These are phyloP conservation scores for Trichoderma sp. DNA, from an alignment of 2,329 filamentous ascomycete species.

Conservation along the genomic window DNA sequence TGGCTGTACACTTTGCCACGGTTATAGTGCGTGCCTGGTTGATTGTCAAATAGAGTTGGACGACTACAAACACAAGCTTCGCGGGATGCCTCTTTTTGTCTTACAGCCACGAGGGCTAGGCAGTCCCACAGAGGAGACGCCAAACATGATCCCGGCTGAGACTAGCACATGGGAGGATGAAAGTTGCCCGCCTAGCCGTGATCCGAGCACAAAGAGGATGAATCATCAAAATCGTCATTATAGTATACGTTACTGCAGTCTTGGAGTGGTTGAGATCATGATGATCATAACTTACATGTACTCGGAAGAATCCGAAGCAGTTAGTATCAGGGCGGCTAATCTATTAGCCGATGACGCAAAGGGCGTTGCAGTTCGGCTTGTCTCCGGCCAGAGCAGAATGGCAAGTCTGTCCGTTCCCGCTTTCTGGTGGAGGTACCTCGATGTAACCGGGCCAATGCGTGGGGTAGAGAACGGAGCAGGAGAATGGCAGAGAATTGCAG, in stretches of 20 bases:
- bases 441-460: neutral
- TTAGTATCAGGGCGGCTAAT: neutral
- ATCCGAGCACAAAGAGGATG: neutral
- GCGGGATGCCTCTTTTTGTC: neutral
- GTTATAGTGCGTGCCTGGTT: neutral
- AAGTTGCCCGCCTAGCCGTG: neutral
- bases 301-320: neutral
- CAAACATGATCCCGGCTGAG: neutral
- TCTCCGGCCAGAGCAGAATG: neutral
- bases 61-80: constrained; percentile 8
- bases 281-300: neutral
- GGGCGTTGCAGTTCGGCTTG: neutral
- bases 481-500: neutral
- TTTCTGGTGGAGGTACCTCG: neutral
- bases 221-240: neutral
- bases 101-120: neutral
- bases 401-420: constrained; percentile 18
- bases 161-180: neutral
- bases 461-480: neutral
- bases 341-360: constrained; percentile 4
- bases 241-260: neutral
- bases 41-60: neutral
- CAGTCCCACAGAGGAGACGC: neutral
- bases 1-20: neutral
- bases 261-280: neutral